Conservation (phyloP, 164 flowering plant species). For the Litsea cubeba region DNA sequence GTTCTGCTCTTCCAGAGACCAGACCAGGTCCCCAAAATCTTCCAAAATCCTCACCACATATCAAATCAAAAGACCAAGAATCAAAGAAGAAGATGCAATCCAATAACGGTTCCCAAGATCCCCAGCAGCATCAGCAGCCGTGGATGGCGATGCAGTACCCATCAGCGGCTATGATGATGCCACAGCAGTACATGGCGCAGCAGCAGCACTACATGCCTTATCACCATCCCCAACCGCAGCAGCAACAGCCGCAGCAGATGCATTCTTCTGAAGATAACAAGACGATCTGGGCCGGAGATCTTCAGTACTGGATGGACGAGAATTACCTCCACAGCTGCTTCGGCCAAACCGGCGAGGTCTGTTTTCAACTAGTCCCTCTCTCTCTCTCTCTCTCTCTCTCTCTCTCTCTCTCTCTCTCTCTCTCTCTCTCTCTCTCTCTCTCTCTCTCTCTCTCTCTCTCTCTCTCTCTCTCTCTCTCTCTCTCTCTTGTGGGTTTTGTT, state of each 20-base stretch:
- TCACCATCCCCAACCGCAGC: constrained; percentile 30
- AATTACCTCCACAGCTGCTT: constrained; percentile 71
- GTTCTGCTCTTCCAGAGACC: constrained; percentile 18
- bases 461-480: fast-evolving
- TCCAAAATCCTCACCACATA: not conserved
- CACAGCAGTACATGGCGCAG: constrained; percentile 38
- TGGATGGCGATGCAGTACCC: constrained; percentile 81
- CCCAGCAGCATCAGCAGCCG: constrained; percentile 24
- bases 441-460: too few relatives aligned
- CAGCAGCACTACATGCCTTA: constrained; percentile 49
- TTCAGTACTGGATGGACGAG: constrained; percentile 93
- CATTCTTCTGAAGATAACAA: constrained; percentile 45
- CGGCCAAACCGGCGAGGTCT: constrained; percentile 63
- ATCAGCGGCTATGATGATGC: constrained; percentile 68
- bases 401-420: too few relatives aligned
- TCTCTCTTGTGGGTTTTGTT: not conserved
- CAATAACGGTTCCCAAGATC: constrained; percentile 27
- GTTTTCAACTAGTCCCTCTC: not conserved
- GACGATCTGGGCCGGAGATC: constrained; percentile 90
- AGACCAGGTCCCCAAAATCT: constrained; percentile 3
- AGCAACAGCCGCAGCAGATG: constrained; percentile 27
- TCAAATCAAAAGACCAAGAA: not conserved
- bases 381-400: not conserved
- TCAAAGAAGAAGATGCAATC: constrained; percentile 35
- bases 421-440: too few relatives aligned